A percentile compares a stretch with the other conserved stretches of the same genome.
Evolutionary conservation across 805 yeast species (phyloP).

Genomic region (Tetrapisispora taiwanensis): DNA sequence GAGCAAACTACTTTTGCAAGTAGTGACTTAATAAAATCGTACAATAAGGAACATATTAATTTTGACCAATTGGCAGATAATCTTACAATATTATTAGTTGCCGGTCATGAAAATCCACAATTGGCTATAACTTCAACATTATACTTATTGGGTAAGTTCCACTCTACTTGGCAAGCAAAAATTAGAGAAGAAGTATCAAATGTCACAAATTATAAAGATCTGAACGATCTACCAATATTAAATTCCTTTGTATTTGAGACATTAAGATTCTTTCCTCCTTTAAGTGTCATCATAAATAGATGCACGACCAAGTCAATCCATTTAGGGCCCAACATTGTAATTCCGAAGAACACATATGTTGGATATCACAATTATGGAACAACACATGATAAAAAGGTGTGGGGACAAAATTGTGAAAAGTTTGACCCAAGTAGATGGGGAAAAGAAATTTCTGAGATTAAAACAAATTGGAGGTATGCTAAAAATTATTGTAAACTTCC

Average conservation of each 20-base stretch:
- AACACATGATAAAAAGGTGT: conserved; percentile 34
- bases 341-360: conserved; percentile 43
- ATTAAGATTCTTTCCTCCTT: conserved; percentile 44
- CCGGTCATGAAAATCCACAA: conserved; percentile 59
- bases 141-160: conserved; percentile 38
- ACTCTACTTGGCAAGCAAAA: conserved; percentile 33
- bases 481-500: conserved; percentile 39
- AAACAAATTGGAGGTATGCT: conserved; percentile 32
- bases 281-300: conserved; percentile 47
- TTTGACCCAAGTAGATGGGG: conserved; percentile 51
- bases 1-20: conserved; percentile 33
- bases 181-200: conserved; percentile 38
- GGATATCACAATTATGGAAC: conserved; percentile 48
- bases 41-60: conserved; percentile 30
- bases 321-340: conserved; percentile 34
- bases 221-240: conserved; percentile 48
- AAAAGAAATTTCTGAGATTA: conserved; percentile 28
- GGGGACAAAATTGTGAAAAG: conserved; percentile 37
- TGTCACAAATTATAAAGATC: conserved; percentile 24
- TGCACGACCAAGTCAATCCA: conserved; percentile 31
- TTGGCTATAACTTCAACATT: conserved; percentile 38
- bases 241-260: conserved; percentile 56
- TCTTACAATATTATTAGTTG: conserved; percentile 44
- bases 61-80: conserved; percentile 44
- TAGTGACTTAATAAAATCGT: conserved; percentile 34